A percentile compares a stretch with the other conserved stretches of the same genome.
Conservation (phyloP, 768 basidiomycete genomes). For the Imleria badia region DNA sequence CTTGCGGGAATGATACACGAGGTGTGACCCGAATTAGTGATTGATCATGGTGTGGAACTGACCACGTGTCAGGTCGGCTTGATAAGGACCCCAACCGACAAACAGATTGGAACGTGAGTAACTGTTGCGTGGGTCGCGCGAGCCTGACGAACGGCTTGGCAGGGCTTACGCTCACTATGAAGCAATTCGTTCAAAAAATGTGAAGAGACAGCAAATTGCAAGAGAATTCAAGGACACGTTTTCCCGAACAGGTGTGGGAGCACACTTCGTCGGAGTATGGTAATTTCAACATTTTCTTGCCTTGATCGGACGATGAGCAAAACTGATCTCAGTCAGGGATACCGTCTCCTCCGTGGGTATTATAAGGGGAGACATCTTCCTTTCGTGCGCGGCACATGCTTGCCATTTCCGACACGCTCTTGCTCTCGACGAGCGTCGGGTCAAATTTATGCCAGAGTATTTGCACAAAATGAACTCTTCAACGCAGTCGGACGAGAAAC, state of each 20-base stretch:
- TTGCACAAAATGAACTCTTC: slow-evolving; percentile 27
- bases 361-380: slow-evolving; percentile 5
- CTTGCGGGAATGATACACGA: slow-evolving; percentile 40
- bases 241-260: slow-evolving; percentile 1
- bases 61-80: slow-evolving; percentile 1
- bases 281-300: neutral
- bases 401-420: slow-evolving; percentile 18
- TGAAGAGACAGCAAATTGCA: slow-evolving; percentile 13
- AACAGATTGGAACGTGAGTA: slow-evolving; percentile 19
- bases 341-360: slow-evolving; percentile 16
- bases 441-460: slow-evolving; percentile 52
- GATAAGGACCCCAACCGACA: slow-evolving; percentile 22
- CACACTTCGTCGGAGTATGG: slow-evolving; percentile 9
- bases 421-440: slow-evolving; percentile 15
- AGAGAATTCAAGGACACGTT: slow-evolving; percentile 44
- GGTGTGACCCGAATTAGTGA: slow-evolving; percentile 13
- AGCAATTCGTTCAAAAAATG: slow-evolving; percentile 6
- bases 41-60: neutral
- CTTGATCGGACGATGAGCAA: neutral
- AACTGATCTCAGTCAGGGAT: neutral
- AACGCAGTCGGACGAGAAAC: slow-evolving; percentile 15
- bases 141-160: neutral
- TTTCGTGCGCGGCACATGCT: slow-evolving; percentile 2
- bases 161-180: neutral
- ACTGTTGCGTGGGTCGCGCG: neutral